Evolutionary conservation across 2,329 filamentous ascomycete species (phyloP).

Genomic region (Trichophyton mentagrophytes): DNA sequence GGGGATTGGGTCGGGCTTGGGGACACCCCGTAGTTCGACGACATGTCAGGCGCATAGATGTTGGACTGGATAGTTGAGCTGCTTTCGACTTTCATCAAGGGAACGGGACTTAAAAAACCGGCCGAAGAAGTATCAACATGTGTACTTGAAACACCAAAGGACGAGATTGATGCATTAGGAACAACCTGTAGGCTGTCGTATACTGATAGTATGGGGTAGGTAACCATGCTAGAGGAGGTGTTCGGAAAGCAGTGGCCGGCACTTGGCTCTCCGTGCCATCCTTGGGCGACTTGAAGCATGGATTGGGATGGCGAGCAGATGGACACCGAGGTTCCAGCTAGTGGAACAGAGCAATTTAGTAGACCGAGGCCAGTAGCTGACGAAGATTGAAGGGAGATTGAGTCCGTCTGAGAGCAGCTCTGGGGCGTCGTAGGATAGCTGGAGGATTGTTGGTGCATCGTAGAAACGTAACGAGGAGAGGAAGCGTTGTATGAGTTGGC

Average conservation of each 20-base stretch:
- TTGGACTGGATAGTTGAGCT: slow-evolving; percentile 1
- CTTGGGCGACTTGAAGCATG: slow-evolving; percentile 15
- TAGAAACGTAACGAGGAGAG: slow-evolving; percentile 11
- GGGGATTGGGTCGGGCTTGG: background rate
- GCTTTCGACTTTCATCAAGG: slow-evolving; percentile 1
- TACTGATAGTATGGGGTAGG: slow-evolving; percentile 13
- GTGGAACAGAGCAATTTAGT: slow-evolving; percentile 18
- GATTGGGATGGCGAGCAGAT: slow-evolving; percentile 14
- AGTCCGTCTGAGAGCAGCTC: slow-evolving; percentile 4
- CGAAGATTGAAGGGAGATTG: background rate
- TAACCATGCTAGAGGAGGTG: slow-evolving; percentile 15
- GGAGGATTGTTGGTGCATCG: slow-evolving; percentile 10
- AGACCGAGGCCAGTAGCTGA: slow-evolving; percentile 22
- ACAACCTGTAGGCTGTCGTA: slow-evolving; percentile 18
- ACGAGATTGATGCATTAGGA: slow-evolving; percentile 16
- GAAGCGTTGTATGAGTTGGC: slow-evolving; percentile 16
- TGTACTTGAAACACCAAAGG: slow-evolving; percentile 9
- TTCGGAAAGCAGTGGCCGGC: slow-evolving; percentile 15
- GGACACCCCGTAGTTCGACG: background rate
- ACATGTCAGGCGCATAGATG: background rate
- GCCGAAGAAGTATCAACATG: slow-evolving; percentile 3
- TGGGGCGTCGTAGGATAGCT: slow-evolving; percentile 18
- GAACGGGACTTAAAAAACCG: background rate
- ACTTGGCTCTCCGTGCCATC: slow-evolving; percentile 17
- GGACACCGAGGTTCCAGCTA: slow-evolving; percentile 15